Conservation (phyloP, 2,329 filamentous ascomycete genomes). For the Volutella citrinella region DNA sequence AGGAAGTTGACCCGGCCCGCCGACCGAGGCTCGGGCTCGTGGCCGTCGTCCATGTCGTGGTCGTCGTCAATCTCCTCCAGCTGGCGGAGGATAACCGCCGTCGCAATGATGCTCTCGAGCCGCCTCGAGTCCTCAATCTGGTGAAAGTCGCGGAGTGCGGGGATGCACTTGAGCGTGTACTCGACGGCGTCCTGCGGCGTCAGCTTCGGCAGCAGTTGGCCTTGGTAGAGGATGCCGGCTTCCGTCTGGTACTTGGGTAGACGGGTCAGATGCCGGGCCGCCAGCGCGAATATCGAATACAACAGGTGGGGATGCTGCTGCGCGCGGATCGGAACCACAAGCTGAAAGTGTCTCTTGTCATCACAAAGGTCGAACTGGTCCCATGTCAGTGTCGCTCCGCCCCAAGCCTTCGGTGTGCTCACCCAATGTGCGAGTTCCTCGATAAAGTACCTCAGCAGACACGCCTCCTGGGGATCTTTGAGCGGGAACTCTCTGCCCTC, state of each 20-base stretch:
- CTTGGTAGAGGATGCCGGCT: slow-evolving; percentile 35
- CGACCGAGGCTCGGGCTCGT: slow-evolving; percentile 4
- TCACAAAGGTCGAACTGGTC: slow-evolving; percentile 38
- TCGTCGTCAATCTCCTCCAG: slow-evolving; percentile 41
- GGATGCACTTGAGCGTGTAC: slow-evolving; percentile 39
- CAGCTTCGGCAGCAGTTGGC: slow-evolving; percentile 33
- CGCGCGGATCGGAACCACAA: slow-evolving; percentile 34
- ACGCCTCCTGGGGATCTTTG: slow-evolving; percentile 35
- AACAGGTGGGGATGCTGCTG: slow-evolving; percentile 35
- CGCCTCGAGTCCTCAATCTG: slow-evolving; percentile 36
- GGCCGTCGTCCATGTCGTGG: slow-evolving; percentile 20
- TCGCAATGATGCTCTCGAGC: slow-evolving; percentile 38
- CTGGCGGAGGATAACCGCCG: slow-evolving; percentile 38
- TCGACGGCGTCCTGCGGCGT: slow-evolving; percentile 37
- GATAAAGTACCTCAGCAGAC: slow-evolving; percentile 36
- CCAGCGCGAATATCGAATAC: slow-evolving; percentile 39
- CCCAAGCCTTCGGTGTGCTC: too few relatives aligned
- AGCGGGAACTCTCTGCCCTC: slow-evolving; percentile 27
- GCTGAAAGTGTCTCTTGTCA: slow-evolving; percentile 37
- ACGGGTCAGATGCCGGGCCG: slow-evolving; percentile 36
- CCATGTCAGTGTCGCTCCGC: slow-evolving; percentile 9
- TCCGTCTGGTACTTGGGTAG: slow-evolving; percentile 36
- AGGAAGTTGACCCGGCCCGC: slow-evolving; percentile 36
- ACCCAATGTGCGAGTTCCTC: slow-evolving; percentile 41
- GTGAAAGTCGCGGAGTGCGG: slow-evolving; percentile 36